Evolutionary conservation across 164 flowering plant genomes (phyloP).

Genomic region (Akebia trifoliata): DNA sequence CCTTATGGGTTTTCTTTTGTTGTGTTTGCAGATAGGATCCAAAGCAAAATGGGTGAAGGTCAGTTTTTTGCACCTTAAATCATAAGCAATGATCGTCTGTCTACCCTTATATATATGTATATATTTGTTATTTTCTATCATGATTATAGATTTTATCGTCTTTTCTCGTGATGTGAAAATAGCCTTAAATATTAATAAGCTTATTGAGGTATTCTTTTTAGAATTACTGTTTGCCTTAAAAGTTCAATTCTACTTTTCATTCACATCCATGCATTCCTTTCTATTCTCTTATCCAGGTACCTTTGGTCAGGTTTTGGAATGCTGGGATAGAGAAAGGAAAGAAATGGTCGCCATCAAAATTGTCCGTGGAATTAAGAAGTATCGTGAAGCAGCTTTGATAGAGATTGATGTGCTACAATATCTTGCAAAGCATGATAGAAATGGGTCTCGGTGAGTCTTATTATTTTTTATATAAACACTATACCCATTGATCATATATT

Average conservation of each 20-base stretch:
- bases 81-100: too few species aligned
- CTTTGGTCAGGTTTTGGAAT: conserved; percentile 95
- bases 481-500: neutral
- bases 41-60: conserved; percentile 95
- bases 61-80: neutral
- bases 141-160: too few species aligned
- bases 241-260: neutral
- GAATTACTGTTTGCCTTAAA: too few species aligned
- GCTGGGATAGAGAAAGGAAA: conserved; percentile 85
- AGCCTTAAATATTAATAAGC: neutral
- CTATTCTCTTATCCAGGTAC: conserved; percentile 48
- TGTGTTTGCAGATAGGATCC: conserved; percentile 60
- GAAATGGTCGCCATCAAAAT: conserved; percentile 97
- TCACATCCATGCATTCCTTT: neutral
- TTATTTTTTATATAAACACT: too few species aligned
- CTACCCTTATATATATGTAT: too few species aligned
- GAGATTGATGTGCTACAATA: conserved; percentile 90
- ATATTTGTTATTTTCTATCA: neutral
- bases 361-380: conserved; percentile 84
- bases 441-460: conserved; percentile 75
- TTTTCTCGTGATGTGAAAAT: too few species aligned
- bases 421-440: conserved; percentile 71
- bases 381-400: conserved; percentile 96
- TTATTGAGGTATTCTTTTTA: neutral
- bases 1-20: neutral